Evolutionary conservation across 192 early-diverging fungal species (phyloP), one percentile per base, ranked within the genome.

Genomic region (Geosiphon pyriformis): DNA sequence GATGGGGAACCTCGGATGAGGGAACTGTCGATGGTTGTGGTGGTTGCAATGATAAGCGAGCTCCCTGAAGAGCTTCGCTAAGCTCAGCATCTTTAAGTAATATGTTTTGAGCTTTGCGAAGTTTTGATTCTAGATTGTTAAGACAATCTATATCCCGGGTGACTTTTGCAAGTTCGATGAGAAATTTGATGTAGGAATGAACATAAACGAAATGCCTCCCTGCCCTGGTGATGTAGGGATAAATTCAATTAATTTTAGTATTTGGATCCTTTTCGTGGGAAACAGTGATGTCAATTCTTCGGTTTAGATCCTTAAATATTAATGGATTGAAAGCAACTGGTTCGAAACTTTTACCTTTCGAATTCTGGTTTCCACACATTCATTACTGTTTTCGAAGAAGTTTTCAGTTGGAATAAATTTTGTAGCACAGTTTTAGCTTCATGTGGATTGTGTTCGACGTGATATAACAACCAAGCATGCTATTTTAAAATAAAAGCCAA

Each of bases 311-410:
- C 11, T 10, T 51, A 15, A 26, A 68, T 33, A 55, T 42, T 42
- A 55, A 52, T 52, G 4, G 50, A 31, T 32, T 23, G 42, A 23
- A 4, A 11, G 26, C 23, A 26, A 42, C n/a, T 8, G 27, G 66
- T 29, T 42, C 30, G 0, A 47, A 30, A 8, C 35, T 17, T 69
- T 57, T 76, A 84, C 77, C 85, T 74, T 77, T 91, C 89, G 76
- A 87, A 91, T 68, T 88, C 88, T 4, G 87, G 85, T 58, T 83
- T 88, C 90, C 86, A 92, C 30, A 91, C 84, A 64, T 87, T 82
- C 34, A 87, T 82, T 33, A 85, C 70, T 17, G 72, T 63, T 49
- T 88, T 85, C 12, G 76, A 68, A 12, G 69, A 69, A 4, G 79
- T 69, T 53, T 83, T 83, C 32, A 90, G 59, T 10, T 82, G 78